Conservation (phyloP, 495 filamentous ascomycete genomes). For the Acidiella bohemica region DNA sequence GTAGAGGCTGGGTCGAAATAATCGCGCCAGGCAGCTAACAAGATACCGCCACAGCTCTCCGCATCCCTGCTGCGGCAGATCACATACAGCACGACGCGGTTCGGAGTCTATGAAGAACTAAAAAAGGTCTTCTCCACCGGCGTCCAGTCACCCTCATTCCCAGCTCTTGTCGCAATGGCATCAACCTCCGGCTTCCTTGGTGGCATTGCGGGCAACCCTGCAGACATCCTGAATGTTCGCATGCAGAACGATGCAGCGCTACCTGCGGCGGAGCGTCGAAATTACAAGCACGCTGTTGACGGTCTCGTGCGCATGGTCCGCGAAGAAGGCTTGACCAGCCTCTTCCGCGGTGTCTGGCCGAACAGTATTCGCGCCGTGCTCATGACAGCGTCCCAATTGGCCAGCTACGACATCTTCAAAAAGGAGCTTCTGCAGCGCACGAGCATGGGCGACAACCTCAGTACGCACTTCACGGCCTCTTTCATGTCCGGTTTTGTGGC, state of each 20-base stretch:
- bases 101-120: conserved; percentile 88
- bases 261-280: conserved; percentile 55
- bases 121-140: conserved; percentile 52
- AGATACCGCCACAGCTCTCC: conserved; percentile 49
- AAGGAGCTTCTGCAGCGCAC: conserved; percentile 50
- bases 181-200: conserved; percentile 75
- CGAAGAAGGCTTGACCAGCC: conserved; percentile 54
- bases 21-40: too few species aligned
- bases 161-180: conserved; percentile 65
- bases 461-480: conserved; percentile 75
- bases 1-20: too few species aligned
- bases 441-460: conserved; percentile 59
- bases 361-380: conserved; percentile 80
- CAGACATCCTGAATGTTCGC: conserved; percentile 91
- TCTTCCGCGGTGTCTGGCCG: conserved; percentile 85
- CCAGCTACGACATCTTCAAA: conserved; percentile 89
- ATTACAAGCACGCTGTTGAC: conserved; percentile 81
- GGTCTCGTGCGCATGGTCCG: conserved; percentile 72
- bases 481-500: conserved; percentile 86
- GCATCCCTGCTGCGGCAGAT: conserved; percentile 79
- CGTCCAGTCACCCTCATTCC: conserved; percentile 42
- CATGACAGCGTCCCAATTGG: conserved; percentile 86
- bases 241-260: conserved; percentile 94
- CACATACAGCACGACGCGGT: conserved; percentile 84
- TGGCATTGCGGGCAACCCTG: conserved; percentile 81